phyloP scores from a whole-genome alignment of 148 eudicot genomes.

The Cornus suecica region DNA sequence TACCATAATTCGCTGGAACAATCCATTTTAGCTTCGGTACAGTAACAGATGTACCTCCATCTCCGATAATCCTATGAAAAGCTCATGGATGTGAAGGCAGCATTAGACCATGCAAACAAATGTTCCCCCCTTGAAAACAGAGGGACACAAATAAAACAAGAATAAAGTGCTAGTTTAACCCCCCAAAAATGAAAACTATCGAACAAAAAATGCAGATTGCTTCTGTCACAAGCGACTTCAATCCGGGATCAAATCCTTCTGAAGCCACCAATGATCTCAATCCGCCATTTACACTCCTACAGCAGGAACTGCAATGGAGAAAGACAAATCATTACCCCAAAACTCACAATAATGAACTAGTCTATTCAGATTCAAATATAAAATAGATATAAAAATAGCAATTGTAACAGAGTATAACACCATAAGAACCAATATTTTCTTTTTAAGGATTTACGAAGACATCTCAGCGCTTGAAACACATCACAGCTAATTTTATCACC shows the following conservation, averaged over 20 bases:
- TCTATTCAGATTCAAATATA: not conserved
- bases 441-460: not conserved
- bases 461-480: not conserved
- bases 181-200: not conserved
- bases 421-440: not conserved
- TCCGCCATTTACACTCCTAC: not conserved
- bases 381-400: not conserved
- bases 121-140: not conserved
- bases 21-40: too few species aligned
- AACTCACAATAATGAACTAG: not conserved
- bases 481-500: too few species aligned
- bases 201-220: not conserved
- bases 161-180: not conserved
- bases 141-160: not conserved
- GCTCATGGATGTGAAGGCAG: too few species aligned
- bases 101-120: not conserved
- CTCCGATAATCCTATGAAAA: too few species aligned
- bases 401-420: not conserved
- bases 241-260: not conserved
- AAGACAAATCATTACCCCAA: not conserved
- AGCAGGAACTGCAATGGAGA: not conserved
- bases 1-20: too few species aligned
- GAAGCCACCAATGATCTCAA: not conserved
- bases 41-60: too few species aligned
- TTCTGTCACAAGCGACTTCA: not conserved